phyloP scores from a whole-genome alignment of 2,329 filamentous ascomycete species.

The Fusarium lyarnte region DNA sequence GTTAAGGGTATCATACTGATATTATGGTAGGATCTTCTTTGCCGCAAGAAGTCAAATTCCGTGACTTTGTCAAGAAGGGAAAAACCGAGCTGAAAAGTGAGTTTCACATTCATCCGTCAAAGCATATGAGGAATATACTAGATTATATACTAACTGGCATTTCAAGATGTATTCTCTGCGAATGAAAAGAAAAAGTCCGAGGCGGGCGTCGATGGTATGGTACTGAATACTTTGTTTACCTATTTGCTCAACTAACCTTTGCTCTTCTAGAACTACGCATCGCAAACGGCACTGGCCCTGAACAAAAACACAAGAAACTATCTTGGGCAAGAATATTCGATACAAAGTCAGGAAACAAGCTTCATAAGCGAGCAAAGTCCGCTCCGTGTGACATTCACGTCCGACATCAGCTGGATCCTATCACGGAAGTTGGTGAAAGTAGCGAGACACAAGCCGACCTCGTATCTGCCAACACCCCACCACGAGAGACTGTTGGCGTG shows the following conservation, averaged over 20 bases:
- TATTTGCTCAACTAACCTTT: neutral
- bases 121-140: neutral
- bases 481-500: neutral
- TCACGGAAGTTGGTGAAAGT: slow-evolving; percentile 2
- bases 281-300: neutral
- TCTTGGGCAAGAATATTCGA: slow-evolving; percentile 15
- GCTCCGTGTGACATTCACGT: neutral
- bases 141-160: neutral
- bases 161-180: neutral
- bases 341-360: slow-evolving; percentile 22
- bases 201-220: neutral
- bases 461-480: neutral
- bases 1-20: neutral
- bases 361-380: slow-evolving; percentile 24
- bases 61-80: neutral
- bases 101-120: neutral
- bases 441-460: neutral
- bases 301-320: neutral
- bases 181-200: neutral
- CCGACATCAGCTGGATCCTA: neutral
- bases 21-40: neutral
- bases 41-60: slow-evolving; percentile 6
- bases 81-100: slow-evolving; percentile 20
- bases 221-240: neutral
- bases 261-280: neutral